Percentiles rank a stretch among this genome's conserved stretches.
These are phyloP conservation scores for Calcarisporium arbuscula DNA, from an alignment of 2,329 filamentous ascomycete genomes.

Conservation along the genomic window DNA sequence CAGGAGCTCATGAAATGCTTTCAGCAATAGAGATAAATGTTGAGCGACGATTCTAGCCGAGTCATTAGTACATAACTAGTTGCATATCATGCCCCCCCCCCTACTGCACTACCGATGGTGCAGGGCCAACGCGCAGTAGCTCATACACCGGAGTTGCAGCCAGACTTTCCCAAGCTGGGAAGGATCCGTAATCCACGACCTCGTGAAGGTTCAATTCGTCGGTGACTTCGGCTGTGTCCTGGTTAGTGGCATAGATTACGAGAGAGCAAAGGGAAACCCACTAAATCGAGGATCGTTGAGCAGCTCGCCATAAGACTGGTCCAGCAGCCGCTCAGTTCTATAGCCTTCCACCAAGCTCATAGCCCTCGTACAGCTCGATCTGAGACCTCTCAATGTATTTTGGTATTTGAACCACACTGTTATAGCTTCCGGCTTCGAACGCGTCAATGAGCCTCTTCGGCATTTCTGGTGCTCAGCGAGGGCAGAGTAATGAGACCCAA, in stretches of 20 bases:
- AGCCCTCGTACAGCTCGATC: conserved; percentile 44
- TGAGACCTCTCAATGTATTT: conserved; percentile 36
- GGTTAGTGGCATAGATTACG: conserved; percentile 8
- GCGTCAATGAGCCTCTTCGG: conserved; percentile 36
- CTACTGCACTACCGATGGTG: conserved; percentile 39
- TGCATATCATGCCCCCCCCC: too few relatives aligned
- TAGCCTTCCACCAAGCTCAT: conserved; percentile 48
- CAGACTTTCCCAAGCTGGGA: conserved; percentile 40
- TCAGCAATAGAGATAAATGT: conserved; percentile 42
- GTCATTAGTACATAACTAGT: conserved; percentile 9
- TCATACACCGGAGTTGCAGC: conserved; percentile 33
- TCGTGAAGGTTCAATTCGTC: conserved; percentile 34
- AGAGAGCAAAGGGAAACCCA: conserved; percentile 22
- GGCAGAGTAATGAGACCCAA: conserved; percentile 40
- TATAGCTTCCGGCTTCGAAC: conserved; percentile 44
- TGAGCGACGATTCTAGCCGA: conserved; percentile 39
- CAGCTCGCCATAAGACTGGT: conserved; percentile 32
- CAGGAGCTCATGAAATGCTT: conserved; percentile 46
- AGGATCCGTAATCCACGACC: conserved; percentile 45
- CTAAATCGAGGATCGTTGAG: conserved; percentile 39
- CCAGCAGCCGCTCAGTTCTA: conserved; percentile 37
- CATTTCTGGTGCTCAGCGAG: conserved; percentile 41
- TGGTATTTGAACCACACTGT: conserved; percentile 42
- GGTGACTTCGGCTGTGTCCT: conserved; percentile 30
- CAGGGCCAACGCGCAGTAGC: conserved; percentile 43